A percentile compares a stretch with the other conserved stretches of the same genome.
Evolutionary conservation across 345 rosid species (phyloP).

Genomic region (Eucalyptus erythrocorys): DNA sequence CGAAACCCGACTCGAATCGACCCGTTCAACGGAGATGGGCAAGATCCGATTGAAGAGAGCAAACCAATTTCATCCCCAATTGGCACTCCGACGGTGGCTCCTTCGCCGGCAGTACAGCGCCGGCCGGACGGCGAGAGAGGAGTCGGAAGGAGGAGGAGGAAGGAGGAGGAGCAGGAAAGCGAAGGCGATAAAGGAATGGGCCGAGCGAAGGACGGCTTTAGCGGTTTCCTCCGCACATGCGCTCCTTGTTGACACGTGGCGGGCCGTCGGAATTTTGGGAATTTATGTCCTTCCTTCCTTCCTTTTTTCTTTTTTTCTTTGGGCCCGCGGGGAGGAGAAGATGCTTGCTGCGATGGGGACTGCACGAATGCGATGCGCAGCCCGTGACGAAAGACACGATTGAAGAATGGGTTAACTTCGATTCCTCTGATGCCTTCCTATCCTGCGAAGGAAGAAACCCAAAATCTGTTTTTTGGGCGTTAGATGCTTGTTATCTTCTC

Average conservation of each 20-base stretch:
- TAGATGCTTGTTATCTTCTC: background rate
- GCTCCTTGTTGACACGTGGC: background rate
- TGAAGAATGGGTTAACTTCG: background rate
- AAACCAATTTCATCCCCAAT: background rate
- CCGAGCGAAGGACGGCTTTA: background rate
- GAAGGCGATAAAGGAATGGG: background rate
- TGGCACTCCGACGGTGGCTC: background rate
- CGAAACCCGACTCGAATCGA: background rate
- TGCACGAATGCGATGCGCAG: background rate
- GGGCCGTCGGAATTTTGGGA: background rate
- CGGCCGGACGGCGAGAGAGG: background rate
- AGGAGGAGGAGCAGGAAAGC: background rate
- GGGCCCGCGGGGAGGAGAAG: background rate
- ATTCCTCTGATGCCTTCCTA: background rate
- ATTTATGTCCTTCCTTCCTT: background rate
- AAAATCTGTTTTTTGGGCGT: background rate
- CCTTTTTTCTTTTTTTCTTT: accelerated
- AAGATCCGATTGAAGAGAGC: background rate
- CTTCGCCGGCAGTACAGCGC: background rate
- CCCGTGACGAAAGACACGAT: background rate
- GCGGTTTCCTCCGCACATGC: background rate
- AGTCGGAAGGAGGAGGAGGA: background rate
- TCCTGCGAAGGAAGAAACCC: background rate
- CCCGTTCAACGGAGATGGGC: background rate
- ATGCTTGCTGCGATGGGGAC: background rate